phyloP scores from a whole-genome alignment of 2,329 filamentous ascomycete species.

The Fusarium sp. region DNA sequence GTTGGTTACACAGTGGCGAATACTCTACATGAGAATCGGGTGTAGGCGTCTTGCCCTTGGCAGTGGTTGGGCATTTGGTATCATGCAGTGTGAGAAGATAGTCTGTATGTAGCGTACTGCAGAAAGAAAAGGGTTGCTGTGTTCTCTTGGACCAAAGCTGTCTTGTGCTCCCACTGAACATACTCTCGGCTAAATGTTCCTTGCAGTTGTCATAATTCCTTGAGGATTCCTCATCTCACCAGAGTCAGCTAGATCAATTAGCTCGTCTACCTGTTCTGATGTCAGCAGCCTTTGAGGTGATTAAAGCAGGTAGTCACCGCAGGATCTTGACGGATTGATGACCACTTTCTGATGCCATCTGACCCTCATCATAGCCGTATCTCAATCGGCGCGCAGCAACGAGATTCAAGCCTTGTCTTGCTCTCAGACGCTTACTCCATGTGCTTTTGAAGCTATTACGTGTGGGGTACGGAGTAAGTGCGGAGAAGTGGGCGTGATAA shows the following conservation, averaged over 20 bases:
- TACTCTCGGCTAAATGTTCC: neutral
- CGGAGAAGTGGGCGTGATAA: neutral
- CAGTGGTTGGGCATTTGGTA: accelerated
- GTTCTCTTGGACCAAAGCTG: accelerated
- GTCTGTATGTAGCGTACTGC: neutral
- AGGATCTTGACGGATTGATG: neutral
- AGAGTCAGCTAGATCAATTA: no score
- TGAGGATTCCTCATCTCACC: neutral
- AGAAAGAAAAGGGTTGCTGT: accelerated
- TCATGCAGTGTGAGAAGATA: neutral
- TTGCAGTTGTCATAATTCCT: no score
- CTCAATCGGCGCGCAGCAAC: neutral
- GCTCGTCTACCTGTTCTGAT: no score
- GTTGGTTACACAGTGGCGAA: accelerated
- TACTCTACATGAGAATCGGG: accelerated
- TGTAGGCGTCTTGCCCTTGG: accelerated
- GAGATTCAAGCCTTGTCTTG: neutral
- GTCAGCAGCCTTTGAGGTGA: neutral
- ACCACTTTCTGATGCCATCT: neutral
- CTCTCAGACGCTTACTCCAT: neutral
- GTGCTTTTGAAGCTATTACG: accelerated
- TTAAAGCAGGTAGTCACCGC: no score
- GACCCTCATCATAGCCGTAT: neutral
- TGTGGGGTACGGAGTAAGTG: neutral
- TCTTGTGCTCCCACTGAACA: accelerated